A percentile compares a stretch with the other conserved stretches of the same genome.
phyloP scores from a whole-genome alignment of 2,329 filamentous ascomycete species.

The Westerdykella aurantiaca region DNA sequence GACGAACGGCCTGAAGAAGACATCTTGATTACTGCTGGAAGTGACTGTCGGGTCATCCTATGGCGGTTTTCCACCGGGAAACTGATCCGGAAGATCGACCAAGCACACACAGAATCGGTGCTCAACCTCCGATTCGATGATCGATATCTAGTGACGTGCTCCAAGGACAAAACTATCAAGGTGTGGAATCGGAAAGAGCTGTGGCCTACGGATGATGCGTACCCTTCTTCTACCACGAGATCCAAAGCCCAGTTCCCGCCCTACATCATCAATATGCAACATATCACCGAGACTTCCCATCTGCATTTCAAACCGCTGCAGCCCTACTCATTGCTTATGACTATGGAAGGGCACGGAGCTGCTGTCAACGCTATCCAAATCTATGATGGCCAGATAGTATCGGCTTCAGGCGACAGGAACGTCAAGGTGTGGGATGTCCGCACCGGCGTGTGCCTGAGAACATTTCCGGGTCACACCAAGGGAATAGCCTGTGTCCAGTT shows the following conservation, averaged over 20 bases:
- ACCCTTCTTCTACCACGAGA: slow-evolving; percentile 38
- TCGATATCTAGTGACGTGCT: slow-evolving; percentile 88
- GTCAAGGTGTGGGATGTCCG: slow-evolving; percentile 95
- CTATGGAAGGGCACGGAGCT: slow-evolving; percentile 75
- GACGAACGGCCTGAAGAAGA: slow-evolving; percentile 83
- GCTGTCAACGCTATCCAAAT: slow-evolving; percentile 97
- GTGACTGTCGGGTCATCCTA: slow-evolving; percentile 82
- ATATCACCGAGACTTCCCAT: slow-evolving; percentile 30
- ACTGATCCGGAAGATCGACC: slow-evolving; percentile 66
- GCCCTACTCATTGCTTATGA: slow-evolving; percentile 72
- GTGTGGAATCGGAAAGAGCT: slow-evolving; percentile 73
- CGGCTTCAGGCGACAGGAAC: slow-evolving; percentile 85
- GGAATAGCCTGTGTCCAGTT: slow-evolving; percentile 98
- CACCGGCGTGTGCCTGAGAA: slow-evolving; percentile 67
- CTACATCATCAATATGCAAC: slow-evolving; percentile 50
- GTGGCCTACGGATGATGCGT: slow-evolving; percentile 35
- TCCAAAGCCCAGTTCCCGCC: slow-evolving; percentile 45
- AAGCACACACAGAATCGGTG: slow-evolving; percentile 84
- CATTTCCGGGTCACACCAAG: slow-evolving; percentile 81
- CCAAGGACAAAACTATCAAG: slow-evolving; percentile 95
- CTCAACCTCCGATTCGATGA: slow-evolving; percentile 90
- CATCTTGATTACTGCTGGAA: slow-evolving; percentile 90
- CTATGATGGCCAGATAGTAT: slow-evolving; percentile 77
- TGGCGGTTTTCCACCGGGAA: slow-evolving; percentile 92
- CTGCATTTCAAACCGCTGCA: slow-evolving; percentile 52